Conservation (phyloP, 805 yeast genomes). For the Lachancea lanzarotensis region DNA sequence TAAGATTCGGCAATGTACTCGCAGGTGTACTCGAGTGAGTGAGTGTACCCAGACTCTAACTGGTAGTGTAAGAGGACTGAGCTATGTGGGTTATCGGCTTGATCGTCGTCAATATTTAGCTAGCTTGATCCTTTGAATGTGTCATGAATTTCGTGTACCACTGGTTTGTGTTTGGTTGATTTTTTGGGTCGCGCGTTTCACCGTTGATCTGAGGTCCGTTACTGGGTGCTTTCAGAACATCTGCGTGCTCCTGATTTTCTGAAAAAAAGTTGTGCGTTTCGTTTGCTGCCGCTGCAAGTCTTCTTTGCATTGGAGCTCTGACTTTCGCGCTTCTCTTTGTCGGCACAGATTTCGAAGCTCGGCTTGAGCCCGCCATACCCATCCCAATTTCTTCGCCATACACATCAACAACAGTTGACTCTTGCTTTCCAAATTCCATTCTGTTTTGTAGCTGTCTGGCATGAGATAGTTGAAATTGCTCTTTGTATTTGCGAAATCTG, state of each 20-base stretch:
- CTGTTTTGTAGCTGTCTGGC: slow-evolving; percentile 76
- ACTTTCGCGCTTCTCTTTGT: slow-evolving; percentile 49
- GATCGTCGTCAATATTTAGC: neutral
- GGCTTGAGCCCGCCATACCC: slow-evolving; percentile 50
- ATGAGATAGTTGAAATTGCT: slow-evolving; percentile 75
- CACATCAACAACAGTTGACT: slow-evolving; percentile 52
- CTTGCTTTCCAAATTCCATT: slow-evolving; percentile 74
- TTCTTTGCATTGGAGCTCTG: slow-evolving; percentile 52
- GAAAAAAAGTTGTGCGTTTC: slow-evolving; percentile 4
- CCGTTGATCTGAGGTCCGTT: slow-evolving; percentile 12
- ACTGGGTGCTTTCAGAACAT: slow-evolving; percentile 13
- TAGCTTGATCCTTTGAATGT: neutral
- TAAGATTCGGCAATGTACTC: no score
- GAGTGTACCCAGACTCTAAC: no score
- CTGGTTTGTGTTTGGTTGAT: slow-evolving; percentile 4
- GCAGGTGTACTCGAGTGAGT: no score
- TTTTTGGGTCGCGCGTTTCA: neutral
- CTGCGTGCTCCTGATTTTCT: slow-evolving; percentile 2
- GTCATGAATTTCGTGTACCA: slow-evolving; percentile 7
- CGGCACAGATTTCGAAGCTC: slow-evolving; percentile 19
- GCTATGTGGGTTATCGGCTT: neutral
- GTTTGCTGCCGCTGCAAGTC: slow-evolving; percentile 29
- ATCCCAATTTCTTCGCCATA: slow-evolving; percentile 79
- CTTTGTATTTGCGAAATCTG: slow-evolving; percentile 70
- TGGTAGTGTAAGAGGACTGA: no score